Conservation (phyloP, 768 basidiomycete species). For the Kwoniella dejecticola region DNA sequence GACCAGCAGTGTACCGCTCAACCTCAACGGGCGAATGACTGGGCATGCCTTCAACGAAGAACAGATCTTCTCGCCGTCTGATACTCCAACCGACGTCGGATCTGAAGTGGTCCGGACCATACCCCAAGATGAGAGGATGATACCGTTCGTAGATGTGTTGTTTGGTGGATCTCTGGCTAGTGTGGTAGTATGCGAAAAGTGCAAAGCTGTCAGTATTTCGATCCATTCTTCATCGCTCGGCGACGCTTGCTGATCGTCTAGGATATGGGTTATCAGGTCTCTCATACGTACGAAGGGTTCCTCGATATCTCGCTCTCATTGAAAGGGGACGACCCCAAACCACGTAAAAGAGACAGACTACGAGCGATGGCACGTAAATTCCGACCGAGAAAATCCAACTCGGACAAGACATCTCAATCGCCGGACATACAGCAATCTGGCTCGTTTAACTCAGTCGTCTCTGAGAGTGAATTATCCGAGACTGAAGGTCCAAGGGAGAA, state of each 20-base stretch:
- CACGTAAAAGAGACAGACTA: constrained; percentile 74
- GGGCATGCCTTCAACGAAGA: constrained; percentile 14
- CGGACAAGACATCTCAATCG: constrained; percentile 6
- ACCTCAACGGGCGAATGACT: constrained; percentile 5
- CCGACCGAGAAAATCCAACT: constrained; percentile 54
- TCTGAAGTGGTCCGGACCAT: constrained; percentile 13
- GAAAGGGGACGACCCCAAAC: constrained; percentile 72
- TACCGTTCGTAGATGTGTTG: constrained; percentile 82
- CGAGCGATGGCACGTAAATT: constrained; percentile 70
- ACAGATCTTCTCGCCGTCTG: constrained; percentile 2
- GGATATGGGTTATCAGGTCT: constrained; percentile 60
- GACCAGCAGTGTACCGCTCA: constrained; percentile 3
- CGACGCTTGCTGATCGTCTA: too few relatives aligned
- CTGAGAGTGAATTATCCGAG: constrained; percentile 34
- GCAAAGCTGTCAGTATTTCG: constrained; percentile 69
- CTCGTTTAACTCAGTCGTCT: constrained; percentile 22
- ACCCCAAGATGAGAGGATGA: constrained; percentile 61
- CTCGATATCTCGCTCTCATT: constrained; percentile 89
- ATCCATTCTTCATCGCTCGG: too few relatives aligned
- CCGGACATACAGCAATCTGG: constrained; percentile 4
- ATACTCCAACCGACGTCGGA: neutral
- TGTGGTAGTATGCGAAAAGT: constrained; percentile 89
- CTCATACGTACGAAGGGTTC: constrained; percentile 90
- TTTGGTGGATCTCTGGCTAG: constrained; percentile 87
- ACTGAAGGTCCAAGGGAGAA: constrained; percentile 24